These are phyloP conservation scores for Globisporangium spinosum DNA, from an alignment of 352 stramenopile genomes.

Conservation along the genomic window DNA sequence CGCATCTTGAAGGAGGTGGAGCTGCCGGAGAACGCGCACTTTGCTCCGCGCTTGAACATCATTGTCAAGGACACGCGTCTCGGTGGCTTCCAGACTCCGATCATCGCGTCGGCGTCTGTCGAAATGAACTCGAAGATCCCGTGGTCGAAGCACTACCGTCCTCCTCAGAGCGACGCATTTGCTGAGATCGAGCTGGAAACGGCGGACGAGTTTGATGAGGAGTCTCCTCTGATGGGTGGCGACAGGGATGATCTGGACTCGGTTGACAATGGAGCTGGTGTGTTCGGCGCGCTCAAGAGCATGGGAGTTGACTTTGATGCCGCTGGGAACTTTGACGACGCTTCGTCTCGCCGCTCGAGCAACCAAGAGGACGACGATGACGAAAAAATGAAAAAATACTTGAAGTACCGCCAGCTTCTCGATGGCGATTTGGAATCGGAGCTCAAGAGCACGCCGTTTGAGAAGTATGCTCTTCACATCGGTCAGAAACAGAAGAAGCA, in stretches of 20 bases:
- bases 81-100: slow-evolving; percentile 81
- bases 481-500: slow-evolving; percentile 75
- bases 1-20: slow-evolving; percentile 86
- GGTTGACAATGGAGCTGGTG: slow-evolving; percentile 73
- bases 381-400: slow-evolving; percentile 64
- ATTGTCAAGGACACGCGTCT: slow-evolving; percentile 88
- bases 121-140: slow-evolving; percentile 84
- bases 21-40: slow-evolving; percentile 86
- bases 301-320: slow-evolving; percentile 81
- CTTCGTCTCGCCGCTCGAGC: slow-evolving; percentile 49
- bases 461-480: slow-evolving; percentile 85
- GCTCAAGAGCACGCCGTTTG: slow-evolving; percentile 84
- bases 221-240: slow-evolving; percentile 44
- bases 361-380: slow-evolving; percentile 54
- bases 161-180: slow-evolving; percentile 64
- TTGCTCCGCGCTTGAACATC: slow-evolving; percentile 86
- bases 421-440: slow-evolving; percentile 68
- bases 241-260: slow-evolving; percentile 32
- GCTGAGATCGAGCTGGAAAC: slow-evolving; percentile 66
- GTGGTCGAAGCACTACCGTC: slow-evolving; percentile 72
- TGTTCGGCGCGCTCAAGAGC: slow-evolving; percentile 84
- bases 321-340: slow-evolving; percentile 54
- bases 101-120: slow-evolving; percentile 81
- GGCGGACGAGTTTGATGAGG: slow-evolving; percentile 48
- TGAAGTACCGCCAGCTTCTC: slow-evolving; percentile 69